Conservation (phyloP, 1,284 basidiomycete genomes). For the Ceratobasidium papillatum region DNA sequence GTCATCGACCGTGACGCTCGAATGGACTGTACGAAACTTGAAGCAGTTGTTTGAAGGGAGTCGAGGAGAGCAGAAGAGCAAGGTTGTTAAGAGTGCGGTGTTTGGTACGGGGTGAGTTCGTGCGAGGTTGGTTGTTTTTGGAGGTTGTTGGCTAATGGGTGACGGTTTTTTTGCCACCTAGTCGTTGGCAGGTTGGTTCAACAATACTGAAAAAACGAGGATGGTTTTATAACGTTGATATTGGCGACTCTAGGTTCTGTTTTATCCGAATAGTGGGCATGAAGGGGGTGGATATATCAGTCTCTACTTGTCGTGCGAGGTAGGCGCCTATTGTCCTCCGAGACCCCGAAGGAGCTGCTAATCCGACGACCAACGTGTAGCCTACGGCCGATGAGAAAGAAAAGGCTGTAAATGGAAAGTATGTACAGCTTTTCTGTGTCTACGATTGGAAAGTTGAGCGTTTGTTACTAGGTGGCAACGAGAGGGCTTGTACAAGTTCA, state of each 20-base stretch:
- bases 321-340: slow-evolving; percentile 52
- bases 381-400: slow-evolving; percentile 81
- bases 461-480: slow-evolving; percentile 70
- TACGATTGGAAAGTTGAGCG: not conserved
- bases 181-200: slow-evolving; percentile 67
- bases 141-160: not conserved
- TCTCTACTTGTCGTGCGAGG: slow-evolving; percentile 82
- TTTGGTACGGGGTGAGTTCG: slow-evolving; percentile 64
- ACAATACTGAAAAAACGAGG: not conserved
- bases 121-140: not conserved
- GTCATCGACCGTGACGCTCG: slow-evolving; percentile 70
- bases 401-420: slow-evolving; percentile 68
- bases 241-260: slow-evolving; percentile 79
- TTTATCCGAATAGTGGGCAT: slow-evolving; percentile 81
- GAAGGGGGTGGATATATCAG: slow-evolving; percentile 65
- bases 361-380: slow-evolving; percentile 47
- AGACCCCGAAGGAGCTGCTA: not conserved
- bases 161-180: not conserved
- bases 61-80: slow-evolving; percentile 74
- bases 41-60: slow-evolving; percentile 75
- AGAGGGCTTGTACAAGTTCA: slow-evolving; percentile 85
- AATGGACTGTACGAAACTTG: slow-evolving; percentile 77
- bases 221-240: slow-evolving; percentile 16
- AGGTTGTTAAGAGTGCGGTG: slow-evolving; percentile 69
- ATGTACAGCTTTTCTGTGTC: slow-evolving; percentile 46